Conservation (phyloP, 768 basidiomycete species). For the Candolleomyces aberdarensis region DNA sequence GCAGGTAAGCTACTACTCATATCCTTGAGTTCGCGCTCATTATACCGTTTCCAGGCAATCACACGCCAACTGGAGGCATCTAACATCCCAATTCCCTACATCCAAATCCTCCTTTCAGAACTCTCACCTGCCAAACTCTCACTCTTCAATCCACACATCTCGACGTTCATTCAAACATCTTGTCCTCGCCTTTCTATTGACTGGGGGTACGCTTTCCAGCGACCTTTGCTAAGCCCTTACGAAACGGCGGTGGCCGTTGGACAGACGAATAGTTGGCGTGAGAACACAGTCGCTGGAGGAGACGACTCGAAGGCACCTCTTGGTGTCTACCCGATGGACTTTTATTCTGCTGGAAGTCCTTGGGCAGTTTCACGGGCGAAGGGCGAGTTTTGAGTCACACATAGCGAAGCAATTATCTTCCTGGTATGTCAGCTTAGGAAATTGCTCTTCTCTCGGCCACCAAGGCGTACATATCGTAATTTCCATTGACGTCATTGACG, state of each 20-base stretch:
- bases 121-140: constrained; percentile 93
- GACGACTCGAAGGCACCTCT: constrained; percentile 23
- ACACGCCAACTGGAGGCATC: constrained; percentile 63
- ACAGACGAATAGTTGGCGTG: constrained; percentile 62
- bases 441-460: no score
- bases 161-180: constrained; percentile 92
- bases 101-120: constrained; percentile 93
- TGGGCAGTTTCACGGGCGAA: constrained; percentile 70
- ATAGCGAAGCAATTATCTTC: neutral
- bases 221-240: constrained; percentile 88
- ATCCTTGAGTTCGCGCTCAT: no score
- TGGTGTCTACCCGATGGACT: constrained; percentile 91
- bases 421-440: no score
- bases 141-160: constrained; percentile 76
- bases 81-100: constrained; percentile 59
- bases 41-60: constrained; percentile 51
- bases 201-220: constrained; percentile 96
- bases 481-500: no score
- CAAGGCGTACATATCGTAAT: no score
- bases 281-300: constrained; percentile 19
- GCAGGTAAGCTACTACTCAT: constrained; percentile 42
- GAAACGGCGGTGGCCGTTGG: constrained; percentile 88
- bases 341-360: constrained; percentile 78
- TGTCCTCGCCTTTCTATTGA: constrained; percentile 97
- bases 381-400: constrained; percentile 35